Conservation (phyloP, 768 basidiomycete genomes). For the Podaxis sp. region DNA sequence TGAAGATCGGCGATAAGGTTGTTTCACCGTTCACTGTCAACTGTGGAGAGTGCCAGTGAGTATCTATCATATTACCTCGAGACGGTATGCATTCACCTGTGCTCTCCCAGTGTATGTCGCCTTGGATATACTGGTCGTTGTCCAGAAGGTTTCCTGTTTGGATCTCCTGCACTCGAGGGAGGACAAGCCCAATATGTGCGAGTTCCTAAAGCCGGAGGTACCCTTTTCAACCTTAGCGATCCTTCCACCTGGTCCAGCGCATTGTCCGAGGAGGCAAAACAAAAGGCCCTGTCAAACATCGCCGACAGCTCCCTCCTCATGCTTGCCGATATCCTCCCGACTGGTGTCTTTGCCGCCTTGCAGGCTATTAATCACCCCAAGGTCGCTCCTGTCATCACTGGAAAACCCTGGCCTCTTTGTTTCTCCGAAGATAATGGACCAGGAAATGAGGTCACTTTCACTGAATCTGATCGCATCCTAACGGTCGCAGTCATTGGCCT, state of each 20-base stretch:
- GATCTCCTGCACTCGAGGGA: slow-evolving; percentile 63
- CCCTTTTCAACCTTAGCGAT: slow-evolving; percentile 62
- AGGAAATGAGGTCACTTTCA: slow-evolving; percentile 33
- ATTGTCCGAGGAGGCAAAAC: slow-evolving; percentile 34
- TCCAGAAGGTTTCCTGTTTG: slow-evolving; percentile 59
- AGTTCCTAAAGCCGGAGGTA: slow-evolving; percentile 79
- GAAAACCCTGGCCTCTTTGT: slow-evolving; percentile 57
- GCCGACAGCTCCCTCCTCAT: slow-evolving; percentile 68
- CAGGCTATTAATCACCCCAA: slow-evolving; percentile 77
- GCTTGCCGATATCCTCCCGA: slow-evolving; percentile 78
- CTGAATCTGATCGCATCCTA: slow-evolving; percentile 48
- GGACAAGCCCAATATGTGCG: slow-evolving; percentile 81
- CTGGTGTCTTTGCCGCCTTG: slow-evolving; percentile 73
- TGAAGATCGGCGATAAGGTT: slow-evolving; percentile 74
- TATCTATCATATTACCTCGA: slow-evolving; percentile 12
- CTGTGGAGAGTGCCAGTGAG: slow-evolving; percentile 84
- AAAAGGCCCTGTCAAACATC: slow-evolving; percentile 40
- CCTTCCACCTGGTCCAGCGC: slow-evolving; percentile 45
- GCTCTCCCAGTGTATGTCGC: slow-evolving; percentile 56
- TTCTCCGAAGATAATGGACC: slow-evolving; percentile 27
- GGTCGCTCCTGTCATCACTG: slow-evolving; percentile 56
- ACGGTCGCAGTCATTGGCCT: slow-evolving; percentile 72
- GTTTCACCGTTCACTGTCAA: slow-evolving; percentile 81
- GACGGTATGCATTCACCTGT: background rate
- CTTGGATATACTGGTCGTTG: slow-evolving; percentile 75